Conservation (phyloP, 257 asterid genomes). For the Forsythia suspensa region DNA sequence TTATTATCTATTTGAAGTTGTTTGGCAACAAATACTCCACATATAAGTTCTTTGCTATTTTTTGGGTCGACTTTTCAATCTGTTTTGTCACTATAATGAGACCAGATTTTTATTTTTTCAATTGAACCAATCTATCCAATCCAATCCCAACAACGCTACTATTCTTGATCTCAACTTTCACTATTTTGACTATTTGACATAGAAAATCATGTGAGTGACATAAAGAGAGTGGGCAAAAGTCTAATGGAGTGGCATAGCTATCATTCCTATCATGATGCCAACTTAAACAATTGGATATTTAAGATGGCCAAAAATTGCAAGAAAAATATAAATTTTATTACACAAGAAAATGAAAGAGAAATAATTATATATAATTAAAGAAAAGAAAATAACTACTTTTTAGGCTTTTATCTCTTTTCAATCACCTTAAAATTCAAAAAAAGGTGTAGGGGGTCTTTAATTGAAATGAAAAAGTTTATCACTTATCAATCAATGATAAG, state of each 20-base stretch:
- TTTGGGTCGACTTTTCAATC: no score
- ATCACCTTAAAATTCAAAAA: conserved; percentile 42
- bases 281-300: not conserved
- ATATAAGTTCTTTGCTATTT: no score
- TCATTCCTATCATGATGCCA: not conserved
- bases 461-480: conserved; percentile 2
- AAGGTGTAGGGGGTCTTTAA: conserved; percentile 25
- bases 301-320: not conserved
- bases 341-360: not conserved
- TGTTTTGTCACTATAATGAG: no score
- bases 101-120: no score
- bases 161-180: no score
- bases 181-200: no score
- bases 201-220: not conserved
- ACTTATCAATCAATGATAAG: conserved; percentile 46
- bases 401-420: not conserved
- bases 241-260: not conserved
- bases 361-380: not conserved
- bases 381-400: no score
- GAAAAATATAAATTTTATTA: no score
- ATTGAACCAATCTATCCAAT: no score
- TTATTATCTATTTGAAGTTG: no score
- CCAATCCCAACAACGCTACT: no score
- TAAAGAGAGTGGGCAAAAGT: not conserved
- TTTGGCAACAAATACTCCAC: no score